These are phyloP conservation scores for Pyracantha coccinea DNA, from an alignment of 331 rosid species.

Conservation along the genomic window DNA sequence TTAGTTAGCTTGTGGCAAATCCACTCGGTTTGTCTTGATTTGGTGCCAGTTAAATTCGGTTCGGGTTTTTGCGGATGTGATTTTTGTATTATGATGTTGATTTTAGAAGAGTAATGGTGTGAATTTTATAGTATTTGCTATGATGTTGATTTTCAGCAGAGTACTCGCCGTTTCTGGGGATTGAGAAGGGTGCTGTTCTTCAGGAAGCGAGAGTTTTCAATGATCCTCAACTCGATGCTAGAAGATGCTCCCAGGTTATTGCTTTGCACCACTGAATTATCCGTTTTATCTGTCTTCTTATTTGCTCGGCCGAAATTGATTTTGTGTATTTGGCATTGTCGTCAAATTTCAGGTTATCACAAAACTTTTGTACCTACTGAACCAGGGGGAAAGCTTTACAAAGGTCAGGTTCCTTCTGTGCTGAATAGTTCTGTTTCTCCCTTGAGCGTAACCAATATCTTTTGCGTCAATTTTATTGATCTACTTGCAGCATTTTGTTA, in stretches of 20 bases:
- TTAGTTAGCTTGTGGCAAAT: constrained; percentile 1
- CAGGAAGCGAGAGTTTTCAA: constrained; percentile 99
- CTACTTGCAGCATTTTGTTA: background rate
- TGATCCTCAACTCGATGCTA: constrained; percentile 94
- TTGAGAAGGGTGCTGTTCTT: constrained; percentile 95
- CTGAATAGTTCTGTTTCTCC: background rate
- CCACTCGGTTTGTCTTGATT: constrained; percentile 7
- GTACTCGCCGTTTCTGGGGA: constrained; percentile 89
- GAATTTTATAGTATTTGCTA: constrained; percentile 2
- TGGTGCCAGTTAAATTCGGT: constrained; percentile 9
- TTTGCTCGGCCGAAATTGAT: constrained; percentile 1
- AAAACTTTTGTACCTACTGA: constrained; percentile 81
- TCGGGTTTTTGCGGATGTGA: constrained; percentile 16
- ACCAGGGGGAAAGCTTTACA: constrained; percentile 90
- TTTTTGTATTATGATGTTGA: background rate
- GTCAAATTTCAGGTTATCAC: constrained; percentile 69
- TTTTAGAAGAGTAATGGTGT: constrained; percentile 33
- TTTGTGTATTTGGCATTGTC: constrained; percentile 6
- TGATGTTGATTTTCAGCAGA: constrained; percentile 34
- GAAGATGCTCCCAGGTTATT: constrained; percentile 96
- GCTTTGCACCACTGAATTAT: constrained; percentile 1
- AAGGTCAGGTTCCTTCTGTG: constrained; percentile 44
- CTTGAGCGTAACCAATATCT: background rate
- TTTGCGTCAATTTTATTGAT: background rate
- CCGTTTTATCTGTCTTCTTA: background rate